Evolutionary conservation across 2,329 filamentous ascomycete genomes (phyloP), one percentile per base, ranked within the genome.

Genomic region (Venturia effusa): DNA sequence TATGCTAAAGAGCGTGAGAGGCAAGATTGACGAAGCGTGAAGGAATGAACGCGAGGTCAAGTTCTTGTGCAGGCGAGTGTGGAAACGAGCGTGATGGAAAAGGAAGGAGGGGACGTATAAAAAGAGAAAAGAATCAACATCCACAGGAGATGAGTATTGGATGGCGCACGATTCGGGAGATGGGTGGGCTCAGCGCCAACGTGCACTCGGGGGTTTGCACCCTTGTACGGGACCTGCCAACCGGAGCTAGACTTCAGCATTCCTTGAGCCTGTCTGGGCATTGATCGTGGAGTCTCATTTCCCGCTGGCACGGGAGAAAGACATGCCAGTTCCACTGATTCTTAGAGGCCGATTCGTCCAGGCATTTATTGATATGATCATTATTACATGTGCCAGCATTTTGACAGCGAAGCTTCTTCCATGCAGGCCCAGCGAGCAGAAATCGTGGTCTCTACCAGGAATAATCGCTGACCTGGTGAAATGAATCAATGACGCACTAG

Each of bases 1-100:
- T 62, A 54, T 61, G 37, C 24, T 41, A 45, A 43, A 41, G 59
- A 61, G 37, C n/a, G 59, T 41, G 34, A 57, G 19, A 6, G 51
- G 51, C 30, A 41, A 37, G 1, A 6, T 41, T 27, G 45, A 61
- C 40, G 41, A 5, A 24, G 61, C 61, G 61, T 62, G 61, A 62
- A 62, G 51, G 61, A 62, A 39, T 62, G 61, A 62, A 62, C 61
- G 43, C 61, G 59, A 45, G 24, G 59, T 61, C 59, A 8, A 32
- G 27, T 41, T 41, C 37, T 57, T 57, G 51, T 37, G n/a, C 27
- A 34, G 34, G 51, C 10, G 15, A 57, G 22, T 51, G 45, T 27
- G 13, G 24, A 48, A 51, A 51, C 45, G 45, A 27, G 51, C 6
- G 30, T 37, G 8, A n/a, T 57, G 51, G 27, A 34, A 3, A n/a